These are phyloP conservation scores for Annulohypoxylon stygium DNA, from an alignment of 495 filamentous ascomycete genomes.

Conservation along the genomic window DNA sequence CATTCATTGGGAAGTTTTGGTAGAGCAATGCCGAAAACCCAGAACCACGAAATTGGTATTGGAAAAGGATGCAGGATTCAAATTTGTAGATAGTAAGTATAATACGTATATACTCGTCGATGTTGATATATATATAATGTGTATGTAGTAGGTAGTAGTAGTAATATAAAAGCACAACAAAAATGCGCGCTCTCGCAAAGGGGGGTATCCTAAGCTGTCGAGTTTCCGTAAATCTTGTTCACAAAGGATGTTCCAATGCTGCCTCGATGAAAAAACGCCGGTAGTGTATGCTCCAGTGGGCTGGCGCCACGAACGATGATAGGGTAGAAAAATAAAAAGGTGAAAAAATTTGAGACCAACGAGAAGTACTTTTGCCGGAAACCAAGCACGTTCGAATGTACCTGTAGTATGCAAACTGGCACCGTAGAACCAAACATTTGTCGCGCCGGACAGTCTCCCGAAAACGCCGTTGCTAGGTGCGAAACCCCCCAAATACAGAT, in stretches of 20 bases:
- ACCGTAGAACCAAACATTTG: constrained; percentile 44
- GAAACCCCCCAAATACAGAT: constrained; percentile 39
- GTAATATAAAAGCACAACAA: constrained; percentile 27
- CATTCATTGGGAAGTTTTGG: not conserved
- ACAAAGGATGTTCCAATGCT: constrained; percentile 42
- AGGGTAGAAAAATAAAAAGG: constrained; percentile 9
- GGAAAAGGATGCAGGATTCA: constrained; percentile 34
- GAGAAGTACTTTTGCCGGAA: constrained; percentile 40
- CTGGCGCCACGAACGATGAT: constrained; percentile 44
- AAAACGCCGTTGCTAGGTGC: constrained; percentile 42
- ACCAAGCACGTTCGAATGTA: constrained; percentile 37
- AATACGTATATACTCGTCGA: constrained; percentile 35
- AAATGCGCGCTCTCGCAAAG: constrained; percentile 38
- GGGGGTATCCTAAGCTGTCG: constrained; percentile 48
- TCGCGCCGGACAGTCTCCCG: constrained; percentile 37
- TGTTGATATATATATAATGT: constrained; percentile 38
- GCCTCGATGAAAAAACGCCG: constrained; percentile 44
- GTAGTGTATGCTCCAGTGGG: constrained; percentile 46
- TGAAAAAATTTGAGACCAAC: not conserved
- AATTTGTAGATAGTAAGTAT: constrained; percentile 35
- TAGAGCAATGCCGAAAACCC: constrained; percentile 23
- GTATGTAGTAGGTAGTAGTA: constrained; percentile 13
- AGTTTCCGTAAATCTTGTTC: constrained; percentile 38
- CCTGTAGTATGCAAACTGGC: constrained; percentile 42
- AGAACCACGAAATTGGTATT: not conserved